Evolutionary conservation across 345 rosid genomes (phyloP).

Genomic region (Bretschneidera sinensis): DNA sequence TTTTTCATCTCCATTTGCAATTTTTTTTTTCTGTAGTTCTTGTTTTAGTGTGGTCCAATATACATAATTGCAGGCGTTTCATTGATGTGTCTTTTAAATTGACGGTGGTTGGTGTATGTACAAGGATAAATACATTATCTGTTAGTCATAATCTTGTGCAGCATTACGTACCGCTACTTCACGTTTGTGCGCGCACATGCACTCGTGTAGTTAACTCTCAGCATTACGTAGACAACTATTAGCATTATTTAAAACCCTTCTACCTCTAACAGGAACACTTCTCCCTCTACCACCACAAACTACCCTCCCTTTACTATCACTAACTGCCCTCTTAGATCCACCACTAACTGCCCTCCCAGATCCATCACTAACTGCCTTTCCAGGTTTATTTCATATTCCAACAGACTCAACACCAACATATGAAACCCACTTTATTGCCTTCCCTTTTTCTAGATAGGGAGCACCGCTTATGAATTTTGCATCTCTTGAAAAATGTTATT

Average conservation of each 20-base stretch:
- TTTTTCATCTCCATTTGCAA: constrained; percentile 11
- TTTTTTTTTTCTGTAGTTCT: not conserved
- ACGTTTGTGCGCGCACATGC: no score
- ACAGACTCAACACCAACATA: no score
- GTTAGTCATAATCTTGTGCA: not conserved
- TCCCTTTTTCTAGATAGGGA: not conserved
- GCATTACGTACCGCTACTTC: no score
- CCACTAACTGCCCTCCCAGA: no score
- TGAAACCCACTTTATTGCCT: not conserved
- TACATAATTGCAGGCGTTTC: not conserved
- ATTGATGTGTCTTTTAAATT: not conserved
- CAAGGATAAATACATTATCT: not conserved
- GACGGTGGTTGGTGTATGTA: not conserved
- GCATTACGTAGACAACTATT: not conserved
- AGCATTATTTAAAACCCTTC: not conserved
- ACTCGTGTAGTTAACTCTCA: no score
- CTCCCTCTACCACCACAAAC: no score
- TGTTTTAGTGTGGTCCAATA: constrained; percentile 1
- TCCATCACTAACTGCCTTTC: no score
- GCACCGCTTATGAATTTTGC: not conserved
- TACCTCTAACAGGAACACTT: no score
- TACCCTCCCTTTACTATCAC: no score
- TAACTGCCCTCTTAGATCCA: no score
- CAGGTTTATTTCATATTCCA: no score
- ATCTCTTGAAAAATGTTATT: no score